A percentile compares a stretch with the other conserved stretches of the same genome.
Evolutionary conservation across 169 alveolate genomes (phyloP).

Genomic region (Plasmodium falciparum): DNA sequence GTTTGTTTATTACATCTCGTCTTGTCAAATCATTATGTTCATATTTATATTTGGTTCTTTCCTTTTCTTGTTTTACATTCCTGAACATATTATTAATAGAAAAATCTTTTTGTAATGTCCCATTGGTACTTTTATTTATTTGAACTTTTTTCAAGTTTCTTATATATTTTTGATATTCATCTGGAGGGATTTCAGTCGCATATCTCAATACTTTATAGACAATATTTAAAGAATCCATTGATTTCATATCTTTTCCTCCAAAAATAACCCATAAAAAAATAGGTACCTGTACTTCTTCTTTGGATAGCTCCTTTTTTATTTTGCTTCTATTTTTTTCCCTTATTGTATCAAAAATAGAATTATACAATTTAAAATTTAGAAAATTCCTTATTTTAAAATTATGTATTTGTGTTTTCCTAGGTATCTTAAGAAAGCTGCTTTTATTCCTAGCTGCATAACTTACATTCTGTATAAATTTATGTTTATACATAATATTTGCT

Average conservation of each 20-base stretch:
- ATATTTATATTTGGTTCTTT: too few species aligned
- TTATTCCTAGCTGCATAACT: background rate
- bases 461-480: too few species aligned
- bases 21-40: background rate
- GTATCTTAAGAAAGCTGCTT: background rate
- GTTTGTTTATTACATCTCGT: background rate
- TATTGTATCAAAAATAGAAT: conserved; percentile 39
- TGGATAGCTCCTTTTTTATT: conserved; percentile 16
- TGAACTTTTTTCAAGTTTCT: conserved; percentile 27
- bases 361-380: conserved; percentile 31
- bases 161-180: conserved; percentile 41
- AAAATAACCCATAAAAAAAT: conserved; percentile 64
- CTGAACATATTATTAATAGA: background rate
- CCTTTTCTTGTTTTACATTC: background rate
- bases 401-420: conserved; percentile 2
- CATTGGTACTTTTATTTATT: conserved; percentile 24
- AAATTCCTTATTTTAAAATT: conserved; percentile 60
- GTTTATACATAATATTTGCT: background rate
- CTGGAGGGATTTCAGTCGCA: conserved; percentile 76
- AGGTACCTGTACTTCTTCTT: conserved; percentile 26
- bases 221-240: conserved; percentile 64
- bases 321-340: conserved; percentile 35
- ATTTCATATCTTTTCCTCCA: conserved; percentile 76
- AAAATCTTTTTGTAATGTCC: background rate
- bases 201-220: conserved; percentile 56